Conservation (phyloP, 1,139 yeast species). For the Yueomyces sp. region DNA sequence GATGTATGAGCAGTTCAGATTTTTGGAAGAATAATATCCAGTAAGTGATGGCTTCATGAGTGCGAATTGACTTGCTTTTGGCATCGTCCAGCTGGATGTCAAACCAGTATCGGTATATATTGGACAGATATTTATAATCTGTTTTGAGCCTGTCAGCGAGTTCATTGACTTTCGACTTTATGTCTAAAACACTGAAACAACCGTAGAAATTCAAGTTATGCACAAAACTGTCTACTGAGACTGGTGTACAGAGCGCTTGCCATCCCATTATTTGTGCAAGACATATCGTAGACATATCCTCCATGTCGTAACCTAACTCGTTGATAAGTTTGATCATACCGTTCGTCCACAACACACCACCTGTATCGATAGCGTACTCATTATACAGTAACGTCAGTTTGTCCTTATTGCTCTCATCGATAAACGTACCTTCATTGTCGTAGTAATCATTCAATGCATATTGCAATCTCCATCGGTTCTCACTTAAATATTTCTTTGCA, state of each 20-base stretch:
- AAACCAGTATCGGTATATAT: slow-evolving; percentile 61
- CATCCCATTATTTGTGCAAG: slow-evolving; percentile 53
- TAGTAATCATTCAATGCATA: slow-evolving; percentile 23
- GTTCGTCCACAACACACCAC: slow-evolving; percentile 43
- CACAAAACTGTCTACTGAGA: slow-evolving; percentile 18
- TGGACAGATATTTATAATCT: slow-evolving; percentile 34
- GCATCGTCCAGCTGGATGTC: slow-evolving; percentile 47
- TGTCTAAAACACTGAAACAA: slow-evolving; percentile 30
- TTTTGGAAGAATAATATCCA: slow-evolving; percentile 54
- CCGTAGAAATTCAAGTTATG: slow-evolving; percentile 17
- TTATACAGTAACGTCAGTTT: slow-evolving; percentile 12
- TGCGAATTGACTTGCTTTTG: slow-evolving; percentile 38
- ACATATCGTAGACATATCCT: slow-evolving; percentile 57
- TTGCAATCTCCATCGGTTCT: slow-evolving; percentile 19
- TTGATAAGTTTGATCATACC: slow-evolving; percentile 60
- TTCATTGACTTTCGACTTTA: slow-evolving; percentile 34
- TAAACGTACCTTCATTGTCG: slow-evolving; percentile 11
- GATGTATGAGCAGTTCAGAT: slow-evolving; percentile 37
- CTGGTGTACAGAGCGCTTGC: slow-evolving; percentile 9
- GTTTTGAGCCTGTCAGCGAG: slow-evolving; percentile 27
- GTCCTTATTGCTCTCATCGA: slow-evolving; percentile 2
- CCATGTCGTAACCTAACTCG: slow-evolving; percentile 60
- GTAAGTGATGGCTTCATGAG: slow-evolving; percentile 59
- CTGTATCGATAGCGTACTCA: slow-evolving; percentile 21
- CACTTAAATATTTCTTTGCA: slow-evolving; percentile 15